phyloP scores from a whole-genome alignment of 1,284 basidiomycete species.

The Trichosporon faecale region DNA sequence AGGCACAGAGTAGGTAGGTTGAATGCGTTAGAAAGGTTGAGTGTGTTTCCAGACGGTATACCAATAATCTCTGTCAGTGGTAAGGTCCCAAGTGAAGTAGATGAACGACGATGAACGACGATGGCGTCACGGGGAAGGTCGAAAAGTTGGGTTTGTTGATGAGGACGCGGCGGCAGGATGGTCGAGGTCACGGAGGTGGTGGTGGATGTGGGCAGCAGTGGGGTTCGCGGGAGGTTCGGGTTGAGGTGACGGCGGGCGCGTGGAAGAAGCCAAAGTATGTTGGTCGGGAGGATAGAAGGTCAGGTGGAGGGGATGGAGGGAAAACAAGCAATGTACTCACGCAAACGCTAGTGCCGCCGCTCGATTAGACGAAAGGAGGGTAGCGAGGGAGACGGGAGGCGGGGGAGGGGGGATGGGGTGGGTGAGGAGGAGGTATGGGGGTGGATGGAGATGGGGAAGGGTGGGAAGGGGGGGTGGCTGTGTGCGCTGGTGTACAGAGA shows the following conservation, averaged over 20 bases:
- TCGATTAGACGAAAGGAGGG: constrained; percentile 9
- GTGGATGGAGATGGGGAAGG: constrained; percentile 3
- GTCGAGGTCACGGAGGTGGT: not conserved
- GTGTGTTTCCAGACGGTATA: constrained; percentile 11
- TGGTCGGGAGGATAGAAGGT: constrained; percentile 15
- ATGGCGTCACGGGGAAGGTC: constrained; percentile 6
- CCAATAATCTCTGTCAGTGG: constrained; percentile 10
- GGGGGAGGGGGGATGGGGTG: not conserved
- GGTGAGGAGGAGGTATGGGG: not conserved
- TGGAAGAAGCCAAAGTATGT: not conserved
- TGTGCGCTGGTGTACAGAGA: constrained; percentile 6
- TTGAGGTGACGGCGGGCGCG: constrained; percentile 6
- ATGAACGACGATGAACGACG: constrained; percentile 1
- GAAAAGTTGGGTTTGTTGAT: constrained; percentile 5
- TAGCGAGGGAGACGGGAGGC: not conserved
- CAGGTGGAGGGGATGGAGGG: constrained; percentile 22
- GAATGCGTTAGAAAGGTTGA: constrained; percentile 8
- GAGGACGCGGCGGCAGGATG: constrained; percentile 1
- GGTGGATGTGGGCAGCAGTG: constrained; percentile 1
- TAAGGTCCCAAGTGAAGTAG: constrained; percentile 7
- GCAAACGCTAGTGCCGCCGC: constrained; percentile 11
- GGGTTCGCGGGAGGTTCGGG: not conserved
- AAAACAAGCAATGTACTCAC: not conserved
- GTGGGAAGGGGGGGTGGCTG: not conserved
- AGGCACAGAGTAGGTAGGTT: constrained; percentile 2